These are phyloP conservation scores for Pulveroboletus frians DNA, from an alignment of 768 basidiomycete species.

Conservation along the genomic window DNA sequence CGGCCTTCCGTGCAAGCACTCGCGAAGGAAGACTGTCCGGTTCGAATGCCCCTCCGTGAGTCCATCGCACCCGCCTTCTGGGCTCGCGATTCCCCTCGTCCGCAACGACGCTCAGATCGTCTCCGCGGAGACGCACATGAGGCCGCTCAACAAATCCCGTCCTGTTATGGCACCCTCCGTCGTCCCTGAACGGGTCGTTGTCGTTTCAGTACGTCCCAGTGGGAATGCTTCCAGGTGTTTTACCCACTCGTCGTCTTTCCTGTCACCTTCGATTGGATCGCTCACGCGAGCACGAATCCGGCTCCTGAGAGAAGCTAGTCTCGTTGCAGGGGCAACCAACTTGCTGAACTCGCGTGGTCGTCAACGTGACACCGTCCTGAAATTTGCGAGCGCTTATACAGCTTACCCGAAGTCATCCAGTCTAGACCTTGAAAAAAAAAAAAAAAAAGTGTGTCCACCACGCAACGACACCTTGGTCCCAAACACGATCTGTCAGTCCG, in stretches of 20 bases:
- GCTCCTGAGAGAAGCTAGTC: neutral
- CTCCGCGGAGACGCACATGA: conserved; percentile 18
- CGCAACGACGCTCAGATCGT: neutral
- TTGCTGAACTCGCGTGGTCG: conserved; percentile 5
- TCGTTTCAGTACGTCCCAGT: conserved; percentile 16
- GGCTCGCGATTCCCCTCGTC: neutral
- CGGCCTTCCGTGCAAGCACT: conserved; percentile 13
- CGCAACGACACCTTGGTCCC: neutral
- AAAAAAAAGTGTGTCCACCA: no score
- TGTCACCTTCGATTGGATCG: neutral
- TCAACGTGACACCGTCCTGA: neutral
- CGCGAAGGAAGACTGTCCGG: neutral
- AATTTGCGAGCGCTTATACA: conserved; percentile 1
- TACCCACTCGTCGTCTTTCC: neutral
- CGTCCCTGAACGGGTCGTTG: conserved; percentile 22
- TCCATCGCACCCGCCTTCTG: conserved; percentile 6
- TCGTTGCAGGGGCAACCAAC: neutral
- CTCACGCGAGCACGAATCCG: neutral
- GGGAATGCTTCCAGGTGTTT: neutral
- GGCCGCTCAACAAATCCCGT: conserved; percentile 1
- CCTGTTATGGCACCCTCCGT: conserved; percentile 11
- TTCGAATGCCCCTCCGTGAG: conserved; percentile 1
- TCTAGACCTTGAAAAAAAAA: neutral
- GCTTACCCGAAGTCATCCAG: neutral
- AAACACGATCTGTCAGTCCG: neutral